These are phyloP conservation scores for Paraconiothyrium brasiliense DNA, from an alignment of 2,329 filamentous ascomycete genomes.

Conservation along the genomic window DNA sequence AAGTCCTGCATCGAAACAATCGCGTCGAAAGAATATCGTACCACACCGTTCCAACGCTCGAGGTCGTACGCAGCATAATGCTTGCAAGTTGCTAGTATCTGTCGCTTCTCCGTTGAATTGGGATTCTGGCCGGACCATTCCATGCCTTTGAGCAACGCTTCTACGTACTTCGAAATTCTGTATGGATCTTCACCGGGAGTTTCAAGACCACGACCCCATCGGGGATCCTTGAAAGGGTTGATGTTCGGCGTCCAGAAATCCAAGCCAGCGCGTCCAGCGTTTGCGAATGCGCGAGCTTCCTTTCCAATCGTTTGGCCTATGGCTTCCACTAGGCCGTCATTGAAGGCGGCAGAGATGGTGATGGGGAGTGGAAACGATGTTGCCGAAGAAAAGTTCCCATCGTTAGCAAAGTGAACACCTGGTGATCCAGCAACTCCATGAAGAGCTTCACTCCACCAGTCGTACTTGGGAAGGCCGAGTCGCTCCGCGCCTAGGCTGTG, in stretches of 20 bases:
- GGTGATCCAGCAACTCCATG: slow-evolving; percentile 67
- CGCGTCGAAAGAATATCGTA: slow-evolving; percentile 63
- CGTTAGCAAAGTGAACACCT: slow-evolving; percentile 62
- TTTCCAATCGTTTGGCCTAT: slow-evolving; percentile 66
- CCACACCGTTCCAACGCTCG: slow-evolving; percentile 41
- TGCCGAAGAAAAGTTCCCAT: slow-evolving; percentile 65
- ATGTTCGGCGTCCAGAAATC: slow-evolving; percentile 74
- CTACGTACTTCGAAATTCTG: slow-evolving; percentile 58
- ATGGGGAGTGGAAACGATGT: slow-evolving; percentile 74
- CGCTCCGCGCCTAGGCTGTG: slow-evolving; percentile 11
- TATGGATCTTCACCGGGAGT: slow-evolving; percentile 68
- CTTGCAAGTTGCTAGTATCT: slow-evolving; percentile 58
- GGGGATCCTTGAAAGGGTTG: slow-evolving; percentile 70
- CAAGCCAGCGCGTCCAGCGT: slow-evolving; percentile 62
- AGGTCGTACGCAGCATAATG: slow-evolving; percentile 52
- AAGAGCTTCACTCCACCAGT: slow-evolving; percentile 65
- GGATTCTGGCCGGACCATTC: slow-evolving; percentile 17
- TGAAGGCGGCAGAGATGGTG: slow-evolving; percentile 68
- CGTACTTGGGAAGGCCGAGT: slow-evolving; percentile 13
- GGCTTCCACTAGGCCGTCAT: slow-evolving; percentile 67
- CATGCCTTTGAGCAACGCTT: slow-evolving; percentile 37
- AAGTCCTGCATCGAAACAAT: slow-evolving; percentile 69
- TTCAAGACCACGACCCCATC: slow-evolving; percentile 68
- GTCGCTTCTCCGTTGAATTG: slow-evolving; percentile 29
- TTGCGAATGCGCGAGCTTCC: slow-evolving; percentile 72